Base-by-base conservation (phyloP, 1,284 basidiomycete species). In the Tilletia setariae region DNA sequence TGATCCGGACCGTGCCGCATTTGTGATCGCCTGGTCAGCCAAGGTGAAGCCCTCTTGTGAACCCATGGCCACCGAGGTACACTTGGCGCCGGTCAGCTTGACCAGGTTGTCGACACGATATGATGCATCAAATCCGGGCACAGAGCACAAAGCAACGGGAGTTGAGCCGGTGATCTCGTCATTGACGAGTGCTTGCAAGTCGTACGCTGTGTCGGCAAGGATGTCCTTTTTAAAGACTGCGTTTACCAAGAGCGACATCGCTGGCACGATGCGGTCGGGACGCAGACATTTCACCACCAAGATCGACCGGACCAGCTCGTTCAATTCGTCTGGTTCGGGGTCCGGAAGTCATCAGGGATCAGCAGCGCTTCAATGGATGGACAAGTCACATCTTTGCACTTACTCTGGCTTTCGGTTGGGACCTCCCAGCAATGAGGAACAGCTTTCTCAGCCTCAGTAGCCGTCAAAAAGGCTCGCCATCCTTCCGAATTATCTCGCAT, bases 231-330 rank as follows among this genome's bases (percentile, higher is more conserved):
- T 86, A 84, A 97, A 94, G 35, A 91, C 89, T 23, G 85, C 84
- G 35, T 86, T 86, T 49, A 92, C 90, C 76, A 94, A 91, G n/a
- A 86, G 79, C 6, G 88, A 87, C 15, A 90, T 90, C 1, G 91
- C 89, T 80, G 93, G 91, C 64, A 93, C 84, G 21, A 95, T 86
- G 65, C 93, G 89, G 83, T 97, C 94, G 15, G 94, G 93, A 35
- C 94, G 88, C 78, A 95, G 85, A 81, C 92, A 94, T 83, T 94
- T 94, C 83, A 96, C 86, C 68, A 96, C 85, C 30, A 93, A 85
- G 73, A 93, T 61, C 2, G 56, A 61, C 28, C 56, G 56, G 16
- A 66, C 42, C 11, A 53, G 32, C 23, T 66, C 40, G 46, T 30
- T 59, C 51, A 66, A n/a, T 13, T 44, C 43, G 16, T 44, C 63